Evolutionary conservation across 495 filamentous ascomycete species (phyloP).

Genomic region (Thozetella sp.): DNA sequence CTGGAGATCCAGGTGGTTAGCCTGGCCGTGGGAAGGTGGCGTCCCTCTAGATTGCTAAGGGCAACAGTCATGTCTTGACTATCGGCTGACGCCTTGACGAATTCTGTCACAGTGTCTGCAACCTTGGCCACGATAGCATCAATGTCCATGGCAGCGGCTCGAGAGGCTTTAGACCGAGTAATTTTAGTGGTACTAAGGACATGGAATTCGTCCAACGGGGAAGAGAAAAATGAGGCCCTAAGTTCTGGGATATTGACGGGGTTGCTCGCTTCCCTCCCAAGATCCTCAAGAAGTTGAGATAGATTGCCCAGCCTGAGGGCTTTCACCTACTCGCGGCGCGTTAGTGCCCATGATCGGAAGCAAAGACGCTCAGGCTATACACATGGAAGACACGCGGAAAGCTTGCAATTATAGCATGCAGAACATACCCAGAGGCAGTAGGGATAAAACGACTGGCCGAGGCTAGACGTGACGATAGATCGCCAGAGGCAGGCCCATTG

Average conservation of each 20-base stretch:
- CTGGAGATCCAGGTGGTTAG: conserved; percentile 36
- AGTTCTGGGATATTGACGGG: conserved; percentile 17
- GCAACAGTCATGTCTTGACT: conserved; percentile 23
- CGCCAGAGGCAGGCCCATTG: conserved; percentile 69
- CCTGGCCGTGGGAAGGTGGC: conserved; percentile 20
- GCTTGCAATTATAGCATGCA: too few relatives aligned
- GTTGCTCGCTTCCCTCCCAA: conserved; percentile 28
- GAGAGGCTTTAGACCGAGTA: neutral
- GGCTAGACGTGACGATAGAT: conserved; percentile 67
- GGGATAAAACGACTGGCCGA: conserved; percentile 64
- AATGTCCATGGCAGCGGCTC: conserved; percentile 9
- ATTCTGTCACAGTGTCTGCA: conserved; percentile 29
- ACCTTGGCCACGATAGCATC: conserved; percentile 20
- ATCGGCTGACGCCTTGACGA: conserved; percentile 31
- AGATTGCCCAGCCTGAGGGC: conserved; percentile 64
- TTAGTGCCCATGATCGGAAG: neutral
- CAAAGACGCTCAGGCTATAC: neutral
- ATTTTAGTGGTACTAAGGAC: conserved; percentile 4
- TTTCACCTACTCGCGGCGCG: conserved; percentile 32
- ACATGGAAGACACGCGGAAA: too few relatives aligned
- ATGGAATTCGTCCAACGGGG: conserved; percentile 40
- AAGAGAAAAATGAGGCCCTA: conserved; percentile 49
- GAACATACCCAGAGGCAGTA: conserved; percentile 63
- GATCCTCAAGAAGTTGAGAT: conserved; percentile 55
- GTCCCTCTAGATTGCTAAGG: conserved; percentile 50